Percentiles rank a stretch among this genome's conserved stretches.
These are phyloP conservation scores for Lagerstroemia speciosa DNA, from an alignment of 345 rosid genomes.

Conservation along the genomic window DNA sequence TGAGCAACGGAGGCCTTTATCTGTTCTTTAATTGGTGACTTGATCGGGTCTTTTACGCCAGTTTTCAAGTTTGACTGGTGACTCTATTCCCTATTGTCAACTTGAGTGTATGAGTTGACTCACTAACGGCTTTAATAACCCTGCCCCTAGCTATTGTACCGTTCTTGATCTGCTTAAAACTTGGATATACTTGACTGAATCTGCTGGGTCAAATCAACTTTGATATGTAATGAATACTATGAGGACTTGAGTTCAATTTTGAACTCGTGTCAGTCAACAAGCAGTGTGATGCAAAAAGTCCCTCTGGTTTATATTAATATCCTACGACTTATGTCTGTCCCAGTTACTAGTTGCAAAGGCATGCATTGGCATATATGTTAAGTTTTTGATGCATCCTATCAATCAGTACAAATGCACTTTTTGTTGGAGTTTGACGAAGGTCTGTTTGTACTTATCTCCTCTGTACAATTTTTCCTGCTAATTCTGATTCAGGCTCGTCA, in stretches of 20 bases:
- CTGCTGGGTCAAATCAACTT: not conserved
- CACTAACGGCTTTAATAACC: not conserved
- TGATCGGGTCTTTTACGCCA: too few relatives aligned
- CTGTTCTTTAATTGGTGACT: too few relatives aligned
- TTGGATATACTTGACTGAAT: not conserved
- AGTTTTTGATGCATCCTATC: not conserved
- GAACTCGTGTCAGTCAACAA: not conserved
- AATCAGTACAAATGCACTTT: not conserved
- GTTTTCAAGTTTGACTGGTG: too few relatives aligned
- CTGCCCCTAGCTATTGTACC: not conserved
- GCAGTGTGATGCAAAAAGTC: not conserved
- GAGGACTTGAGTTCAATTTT: not conserved
- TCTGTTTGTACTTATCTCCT: not conserved
- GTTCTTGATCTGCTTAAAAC: not conserved
- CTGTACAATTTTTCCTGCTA: not conserved
- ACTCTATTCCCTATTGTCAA: too few relatives aligned
- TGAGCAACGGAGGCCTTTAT: too few relatives aligned
- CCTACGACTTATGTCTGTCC: not conserved
- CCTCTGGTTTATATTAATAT: not conserved
- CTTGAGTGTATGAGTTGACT: too few relatives aligned
- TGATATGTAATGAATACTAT: not conserved
- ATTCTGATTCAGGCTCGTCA: slow-evolving; percentile 63
- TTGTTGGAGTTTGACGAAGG: not conserved
- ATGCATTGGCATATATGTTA: not conserved
- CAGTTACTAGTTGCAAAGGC: not conserved